Percentiles rank a stretch among this genome's conserved stretches.
These are phyloP conservation scores for Ophiostoma himal-ulmi DNA, from an alignment of 2,329 filamentous ascomycete genomes.

Conservation along the genomic window DNA sequence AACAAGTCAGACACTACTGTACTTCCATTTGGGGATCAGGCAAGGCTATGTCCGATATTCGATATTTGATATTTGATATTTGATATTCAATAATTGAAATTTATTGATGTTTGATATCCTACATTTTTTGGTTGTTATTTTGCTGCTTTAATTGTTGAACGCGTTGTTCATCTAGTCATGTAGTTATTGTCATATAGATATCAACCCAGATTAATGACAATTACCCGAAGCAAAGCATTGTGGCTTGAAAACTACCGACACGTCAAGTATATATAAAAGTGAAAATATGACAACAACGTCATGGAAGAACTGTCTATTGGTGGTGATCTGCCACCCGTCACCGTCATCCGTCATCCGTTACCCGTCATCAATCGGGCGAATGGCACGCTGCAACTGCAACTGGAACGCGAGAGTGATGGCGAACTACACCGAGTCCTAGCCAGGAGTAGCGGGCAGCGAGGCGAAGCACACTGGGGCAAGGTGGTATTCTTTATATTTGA, in stretches of 20 bases:
- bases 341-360: background rate
- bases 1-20: background rate
- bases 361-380: background rate
- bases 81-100: too few relatives aligned
- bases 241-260: background rate
- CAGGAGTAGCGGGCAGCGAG: background rate
- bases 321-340: background rate
- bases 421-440: background rate
- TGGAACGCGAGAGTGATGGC: background rate
- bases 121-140: too few relatives aligned
- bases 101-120: too few relatives aligned
- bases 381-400: background rate
- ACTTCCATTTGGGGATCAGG: background rate
- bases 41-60: background rate
- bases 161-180: too few relatives aligned
- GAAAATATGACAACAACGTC: background rate
- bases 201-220: background rate
- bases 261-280: background rate
- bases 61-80: too few relatives aligned
- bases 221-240: background rate
- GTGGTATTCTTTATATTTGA: too few relatives aligned
- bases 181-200: too few relatives aligned
- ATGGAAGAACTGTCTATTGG: background rate
- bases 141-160: too few relatives aligned
- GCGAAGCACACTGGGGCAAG: background rate